A percentile compares a stretch with the other conserved stretches of the same genome.
phyloP scores from a whole-genome alignment of 176 grass and related monocot genomes.

The Oryza glumipatula region DNA sequence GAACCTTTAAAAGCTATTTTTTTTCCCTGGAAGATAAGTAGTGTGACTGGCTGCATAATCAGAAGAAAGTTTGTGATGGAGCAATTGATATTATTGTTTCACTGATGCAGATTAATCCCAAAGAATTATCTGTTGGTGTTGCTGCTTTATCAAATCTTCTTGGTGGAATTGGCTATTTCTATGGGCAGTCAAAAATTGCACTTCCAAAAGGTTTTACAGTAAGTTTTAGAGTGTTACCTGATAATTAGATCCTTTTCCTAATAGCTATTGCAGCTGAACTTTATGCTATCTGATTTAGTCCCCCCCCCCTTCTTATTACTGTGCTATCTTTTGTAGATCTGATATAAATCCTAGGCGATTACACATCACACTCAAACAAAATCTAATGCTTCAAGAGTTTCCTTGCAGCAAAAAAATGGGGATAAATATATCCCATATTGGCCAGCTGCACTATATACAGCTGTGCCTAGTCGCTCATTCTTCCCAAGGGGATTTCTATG shows the following conservation, averaged over 20 bases:
- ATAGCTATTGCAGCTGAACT: conserved; percentile 11
- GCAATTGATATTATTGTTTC: conserved; percentile 26
- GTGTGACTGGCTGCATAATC: conserved; percentile 25
- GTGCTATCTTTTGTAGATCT: conserved; percentile 2
- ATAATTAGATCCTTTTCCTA: conserved; percentile 23
- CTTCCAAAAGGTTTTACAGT: conserved; percentile 86
- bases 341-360: conserved; percentile 24
- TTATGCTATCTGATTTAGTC: conserved; percentile 22
- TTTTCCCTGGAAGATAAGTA: conserved; percentile 28
- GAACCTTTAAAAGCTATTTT: conserved; percentile 9
- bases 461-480: conserved; percentile 95
- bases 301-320: background rate
- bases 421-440: conserved; percentile 93
- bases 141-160: conserved; percentile 87
- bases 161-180: conserved; percentile 94
- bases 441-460: conserved; percentile 87
- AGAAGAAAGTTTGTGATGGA: conserved; percentile 6
- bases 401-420: conserved; percentile 80
- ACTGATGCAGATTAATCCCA: conserved; percentile 63
- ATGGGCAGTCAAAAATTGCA: conserved; percentile 91
- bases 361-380: background rate
- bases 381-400: conserved; percentile 43
- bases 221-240: conserved; percentile 60
- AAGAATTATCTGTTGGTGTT: conserved; percentile 67
- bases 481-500: conserved; percentile 97